Percentiles rank a stretch among this genome's conserved stretches.
Evolutionary conservation across 2,329 filamentous ascomycete genomes (phyloP).

Genomic region (Pseudogymnoascus sp.): DNA sequence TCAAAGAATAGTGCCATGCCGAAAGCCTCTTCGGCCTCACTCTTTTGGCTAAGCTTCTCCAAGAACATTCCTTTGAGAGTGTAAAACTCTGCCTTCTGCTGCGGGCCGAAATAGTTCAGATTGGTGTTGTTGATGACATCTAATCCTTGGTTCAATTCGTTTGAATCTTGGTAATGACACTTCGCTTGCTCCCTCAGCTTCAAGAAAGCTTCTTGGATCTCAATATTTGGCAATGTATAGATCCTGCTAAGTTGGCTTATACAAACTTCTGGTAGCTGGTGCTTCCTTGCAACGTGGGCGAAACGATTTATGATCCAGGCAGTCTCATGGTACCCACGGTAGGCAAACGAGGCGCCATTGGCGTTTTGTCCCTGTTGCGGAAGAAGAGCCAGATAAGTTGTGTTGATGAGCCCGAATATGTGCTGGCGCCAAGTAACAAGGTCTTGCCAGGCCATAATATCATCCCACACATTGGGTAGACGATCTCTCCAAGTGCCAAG

Average conservation of each 20-base stretch:
- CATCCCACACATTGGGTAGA: conserved; percentile 96
- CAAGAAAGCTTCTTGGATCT: conserved; percentile 97
- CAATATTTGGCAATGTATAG: conserved; percentile 97
- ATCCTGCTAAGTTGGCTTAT: conserved; percentile 96
- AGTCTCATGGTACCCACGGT: conserved; percentile 95
- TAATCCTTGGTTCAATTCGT: conserved; percentile 83
- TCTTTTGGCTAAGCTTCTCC: conserved; percentile 83
- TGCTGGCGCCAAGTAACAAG: conserved; percentile 99
- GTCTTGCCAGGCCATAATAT: conserved; percentile 99
- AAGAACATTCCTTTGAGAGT: conserved; percentile 99
- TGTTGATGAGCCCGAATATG: conserved; percentile 96
- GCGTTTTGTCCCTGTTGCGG: conserved; percentile 74
- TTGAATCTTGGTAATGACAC: conserved; percentile 94
- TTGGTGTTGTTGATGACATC: conserved; percentile 99
- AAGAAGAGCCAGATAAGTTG: conserved; percentile 79
- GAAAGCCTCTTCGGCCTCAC: conserved; percentile 88
- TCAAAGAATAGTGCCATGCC: conserved; percentile 95
- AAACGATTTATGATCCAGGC: conserved; percentile 99
- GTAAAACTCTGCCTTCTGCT: conserved; percentile 98
- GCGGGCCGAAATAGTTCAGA: conserved; percentile 91
- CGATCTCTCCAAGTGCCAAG: conserved; percentile 93
- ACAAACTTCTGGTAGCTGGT: conserved; percentile 93
- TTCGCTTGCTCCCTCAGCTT: conserved; percentile 98
- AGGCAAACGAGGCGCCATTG: conserved; percentile 79
- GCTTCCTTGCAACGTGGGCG: conserved; percentile 93